phyloP scores from a whole-genome alignment of 2,329 filamentous ascomycete genomes.

The Xylariaceae sp. region DNA sequence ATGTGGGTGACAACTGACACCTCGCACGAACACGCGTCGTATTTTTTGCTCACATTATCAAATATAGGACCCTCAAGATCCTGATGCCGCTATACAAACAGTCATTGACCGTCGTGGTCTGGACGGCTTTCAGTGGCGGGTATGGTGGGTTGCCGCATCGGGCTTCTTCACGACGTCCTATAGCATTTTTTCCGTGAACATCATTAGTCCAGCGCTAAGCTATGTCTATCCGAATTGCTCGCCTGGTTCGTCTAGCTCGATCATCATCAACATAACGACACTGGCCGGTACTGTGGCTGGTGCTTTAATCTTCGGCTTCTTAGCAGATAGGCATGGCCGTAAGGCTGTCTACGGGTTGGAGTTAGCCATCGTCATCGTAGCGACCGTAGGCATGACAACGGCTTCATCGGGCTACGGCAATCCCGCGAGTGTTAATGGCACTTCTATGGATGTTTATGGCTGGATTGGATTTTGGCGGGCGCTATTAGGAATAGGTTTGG shows the following conservation, averaged over 20 bases:
- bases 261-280: conserved; percentile 53
- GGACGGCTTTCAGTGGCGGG: conserved; percentile 34
- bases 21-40: no score
- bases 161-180: conserved; percentile 46
- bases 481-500: conserved; percentile 31
- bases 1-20: conserved; percentile 21
- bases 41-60: no score
- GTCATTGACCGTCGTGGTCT: conserved; percentile 33
- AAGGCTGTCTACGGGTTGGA: conserved; percentile 63
- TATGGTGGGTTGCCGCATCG: conserved; percentile 35
- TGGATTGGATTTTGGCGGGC: conserved; percentile 45
- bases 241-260: conserved; percentile 1
- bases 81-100: conserved; percentile 30
- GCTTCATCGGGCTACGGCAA: conserved; percentile 15
- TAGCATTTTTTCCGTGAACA: conserved; percentile 42
- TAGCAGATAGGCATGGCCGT: conserved; percentile 61
- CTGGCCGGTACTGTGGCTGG: conserved; percentile 58
- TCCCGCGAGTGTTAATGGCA: background rate
- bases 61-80: conserved; percentile 30
- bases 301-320: conserved; percentile 58
- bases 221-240: conserved; percentile 30
- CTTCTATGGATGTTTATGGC: conserved; percentile 33
- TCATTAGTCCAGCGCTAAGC: conserved; percentile 28
- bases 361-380: conserved; percentile 60
- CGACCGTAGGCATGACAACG: conserved; percentile 54